Conservation (phyloP, 208 protist genomes). For the Acanthamoeba lenticulata region DNA sequence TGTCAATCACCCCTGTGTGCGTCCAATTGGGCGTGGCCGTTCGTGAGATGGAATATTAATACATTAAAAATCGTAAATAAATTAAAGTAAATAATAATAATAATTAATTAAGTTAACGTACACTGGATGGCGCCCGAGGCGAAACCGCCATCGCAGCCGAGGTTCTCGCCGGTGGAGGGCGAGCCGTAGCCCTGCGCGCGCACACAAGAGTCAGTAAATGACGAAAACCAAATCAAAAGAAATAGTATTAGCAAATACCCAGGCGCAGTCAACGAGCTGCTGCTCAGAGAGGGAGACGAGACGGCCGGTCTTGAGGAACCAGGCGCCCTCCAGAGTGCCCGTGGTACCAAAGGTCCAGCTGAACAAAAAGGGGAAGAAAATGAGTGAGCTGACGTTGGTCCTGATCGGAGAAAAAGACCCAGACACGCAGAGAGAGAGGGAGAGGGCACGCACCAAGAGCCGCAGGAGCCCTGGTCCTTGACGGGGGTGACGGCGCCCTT, state of each 20-base stretch:
- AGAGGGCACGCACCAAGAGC: conserved; percentile 90
- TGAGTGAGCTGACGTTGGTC: neutral
- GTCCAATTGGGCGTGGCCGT: no score
- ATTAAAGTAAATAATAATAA: no score
- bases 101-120: no score
- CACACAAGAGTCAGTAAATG: no score
- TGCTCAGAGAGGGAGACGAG: conserved; percentile 67
- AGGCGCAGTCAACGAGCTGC: conserved; percentile 50
- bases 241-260: neutral
- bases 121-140: conserved; percentile 34
- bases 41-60: no score
- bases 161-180: neutral
- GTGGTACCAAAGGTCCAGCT: conserved; percentile 96
- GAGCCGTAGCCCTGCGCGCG: conserved; percentile 15
- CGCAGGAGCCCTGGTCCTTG: conserved; percentile 96
- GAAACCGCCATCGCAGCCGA: conserved; percentile 18
- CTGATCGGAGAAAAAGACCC: no score
- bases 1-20: conserved; percentile 50
- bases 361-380: no score
- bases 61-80: no score
- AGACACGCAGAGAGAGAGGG: neutral
- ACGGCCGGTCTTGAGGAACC: conserved; percentile 68
- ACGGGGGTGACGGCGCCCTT: conserved; percentile 92
- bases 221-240: no score
- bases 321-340: conserved; percentile 92